phyloP scores from a whole-genome alignment of 306 rosid genomes.

The Trifolium subterraneum region DNA sequence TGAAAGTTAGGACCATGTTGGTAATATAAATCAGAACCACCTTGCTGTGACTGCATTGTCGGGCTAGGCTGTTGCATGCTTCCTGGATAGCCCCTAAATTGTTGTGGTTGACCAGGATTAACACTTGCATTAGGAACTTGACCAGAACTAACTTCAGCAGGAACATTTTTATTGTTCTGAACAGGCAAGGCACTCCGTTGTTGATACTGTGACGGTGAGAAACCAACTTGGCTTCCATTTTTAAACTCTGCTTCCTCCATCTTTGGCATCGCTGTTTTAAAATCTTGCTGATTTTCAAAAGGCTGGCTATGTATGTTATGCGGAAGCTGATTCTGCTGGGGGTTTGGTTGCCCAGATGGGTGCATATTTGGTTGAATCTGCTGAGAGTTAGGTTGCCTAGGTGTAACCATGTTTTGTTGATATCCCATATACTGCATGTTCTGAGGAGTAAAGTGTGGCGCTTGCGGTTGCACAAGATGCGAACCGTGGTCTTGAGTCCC shows the following conservation, averaged over 20 bases:
- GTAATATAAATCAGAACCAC: constrained; percentile 64
- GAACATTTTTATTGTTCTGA: constrained; percentile 60
- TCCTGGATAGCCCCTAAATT: constrained; percentile 60
- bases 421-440: constrained; percentile 73
- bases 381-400: constrained; percentile 67
- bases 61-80: constrained; percentile 64
- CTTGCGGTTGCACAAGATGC: constrained; percentile 62
- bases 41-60: constrained; percentile 63
- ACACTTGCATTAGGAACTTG: constrained; percentile 63
- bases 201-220: constrained; percentile 78
- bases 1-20: constrained; percentile 73
- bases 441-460: constrained; percentile 66
- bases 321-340: constrained; percentile 63
- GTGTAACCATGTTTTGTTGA: constrained; percentile 61
- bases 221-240: constrained; percentile 70
- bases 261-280: constrained; percentile 47
- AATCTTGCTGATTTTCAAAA: constrained; percentile 71
- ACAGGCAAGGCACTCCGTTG: constrained; percentile 61
- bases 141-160: constrained; percentile 56
- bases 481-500: constrained; percentile 60
- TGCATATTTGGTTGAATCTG: constrained; percentile 60
- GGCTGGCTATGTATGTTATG: constrained; percentile 63
- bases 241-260: constrained; percentile 73
- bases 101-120: constrained; percentile 69
- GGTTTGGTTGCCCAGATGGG: constrained; percentile 64